Conservation (phyloP, 2,329 filamentous ascomycete genomes). For the Trichoderma harzianum region DNA sequence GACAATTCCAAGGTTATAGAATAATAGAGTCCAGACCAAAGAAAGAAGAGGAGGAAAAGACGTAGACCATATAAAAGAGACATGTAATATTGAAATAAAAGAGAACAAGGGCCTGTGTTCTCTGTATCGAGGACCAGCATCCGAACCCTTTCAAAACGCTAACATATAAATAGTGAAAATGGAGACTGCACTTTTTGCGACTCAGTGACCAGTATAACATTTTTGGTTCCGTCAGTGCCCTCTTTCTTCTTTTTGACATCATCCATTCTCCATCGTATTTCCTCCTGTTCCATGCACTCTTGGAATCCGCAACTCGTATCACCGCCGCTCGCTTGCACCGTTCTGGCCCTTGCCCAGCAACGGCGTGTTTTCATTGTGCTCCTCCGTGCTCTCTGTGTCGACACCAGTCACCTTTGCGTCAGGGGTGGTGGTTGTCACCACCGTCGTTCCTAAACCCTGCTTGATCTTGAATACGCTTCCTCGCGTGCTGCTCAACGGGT, state of each 20-base stretch:
- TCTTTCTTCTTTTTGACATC: not conserved
- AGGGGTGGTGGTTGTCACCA: not conserved
- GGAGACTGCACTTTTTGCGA: not conserved
- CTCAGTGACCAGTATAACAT: not conserved
- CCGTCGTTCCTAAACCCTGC: slow-evolving; percentile 32
- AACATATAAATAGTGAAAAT: not conserved
- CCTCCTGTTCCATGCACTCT: not conserved
- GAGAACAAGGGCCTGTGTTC: not conserved
- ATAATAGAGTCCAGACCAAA: not conserved
- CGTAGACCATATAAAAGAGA: not conserved
- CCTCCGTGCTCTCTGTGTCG: not conserved
- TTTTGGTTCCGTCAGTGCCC: not conserved
- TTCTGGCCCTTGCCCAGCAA: slow-evolving; percentile 26
- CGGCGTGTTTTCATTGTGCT: slow-evolving; percentile 31
- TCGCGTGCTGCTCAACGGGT: slow-evolving; percentile 56
- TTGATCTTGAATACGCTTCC: slow-evolving; percentile 67
- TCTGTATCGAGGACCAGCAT: not conserved
- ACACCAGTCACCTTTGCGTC: not conserved
- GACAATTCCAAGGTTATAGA: not conserved
- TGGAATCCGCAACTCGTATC: not conserved
- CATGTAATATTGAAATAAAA: not conserved
- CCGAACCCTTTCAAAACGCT: not conserved
- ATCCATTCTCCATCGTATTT: not conserved
- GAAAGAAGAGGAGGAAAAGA: not conserved
- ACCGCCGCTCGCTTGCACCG: slow-evolving; percentile 14